These are phyloP conservation scores for Sarcocystis neurona DNA, from an alignment of 169 alveolate species.

Conservation along the genomic window DNA sequence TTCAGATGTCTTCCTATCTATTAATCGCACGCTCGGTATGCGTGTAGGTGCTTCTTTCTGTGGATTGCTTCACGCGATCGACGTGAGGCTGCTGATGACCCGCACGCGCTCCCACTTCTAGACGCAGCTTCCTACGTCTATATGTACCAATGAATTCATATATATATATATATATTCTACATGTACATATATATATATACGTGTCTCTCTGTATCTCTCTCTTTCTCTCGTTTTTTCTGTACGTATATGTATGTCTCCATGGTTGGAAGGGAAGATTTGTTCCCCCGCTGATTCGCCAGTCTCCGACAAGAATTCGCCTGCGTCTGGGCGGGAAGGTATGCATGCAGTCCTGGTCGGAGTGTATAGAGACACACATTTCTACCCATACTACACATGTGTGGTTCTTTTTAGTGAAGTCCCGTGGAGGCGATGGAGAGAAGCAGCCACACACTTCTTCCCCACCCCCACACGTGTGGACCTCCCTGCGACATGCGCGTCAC, in stretches of 20 bases:
- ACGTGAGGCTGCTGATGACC: slow-evolving; percentile 8
- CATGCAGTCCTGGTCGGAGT: not conserved
- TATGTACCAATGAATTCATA: slow-evolving; percentile 20
- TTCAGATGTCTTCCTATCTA: not conserved
- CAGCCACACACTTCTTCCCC: no score
- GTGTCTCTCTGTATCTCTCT: not conserved
- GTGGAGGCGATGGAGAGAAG: no score
- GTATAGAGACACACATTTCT: no score
- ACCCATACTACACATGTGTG: no score
- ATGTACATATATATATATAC: not conserved
- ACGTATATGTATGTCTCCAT: no score
- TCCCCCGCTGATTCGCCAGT: no score
- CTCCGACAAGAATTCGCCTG: no score
- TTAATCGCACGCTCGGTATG: not conserved
- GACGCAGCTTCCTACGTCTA: not conserved
- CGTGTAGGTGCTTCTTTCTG: not conserved
- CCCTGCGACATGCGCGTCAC: no score
- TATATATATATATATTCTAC: slow-evolving; percentile 16
- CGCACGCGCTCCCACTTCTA: not conserved
- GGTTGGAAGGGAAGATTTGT: no score
- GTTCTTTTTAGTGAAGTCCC: no score
- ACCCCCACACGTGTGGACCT: no score
- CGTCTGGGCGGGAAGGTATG: not conserved
- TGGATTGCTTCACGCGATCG: not conserved
- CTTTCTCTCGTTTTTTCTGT: no score